phyloP scores from a whole-genome alignment of 2,329 filamentous ascomycete species.

The Colletotrichum agaves region DNA sequence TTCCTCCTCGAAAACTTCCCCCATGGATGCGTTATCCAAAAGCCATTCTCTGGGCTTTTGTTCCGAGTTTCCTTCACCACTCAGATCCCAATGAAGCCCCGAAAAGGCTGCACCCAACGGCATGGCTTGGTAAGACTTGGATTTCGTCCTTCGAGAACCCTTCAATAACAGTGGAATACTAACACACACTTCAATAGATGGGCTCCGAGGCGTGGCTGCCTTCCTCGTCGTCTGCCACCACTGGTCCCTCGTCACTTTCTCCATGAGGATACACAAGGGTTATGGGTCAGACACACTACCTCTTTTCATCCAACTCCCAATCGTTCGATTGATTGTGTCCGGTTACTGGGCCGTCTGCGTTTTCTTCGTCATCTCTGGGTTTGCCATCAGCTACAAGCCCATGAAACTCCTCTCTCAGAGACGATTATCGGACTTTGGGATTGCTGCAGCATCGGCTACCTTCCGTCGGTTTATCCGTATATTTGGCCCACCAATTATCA shows the following conservation, averaged over 20 bases:
- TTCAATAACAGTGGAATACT: too few species aligned
- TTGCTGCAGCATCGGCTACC: conserved; percentile 59
- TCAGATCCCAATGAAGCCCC: background rate
- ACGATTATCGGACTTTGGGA: conserved; percentile 51
- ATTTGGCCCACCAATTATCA: conserved; percentile 61
- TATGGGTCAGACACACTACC: conserved; percentile 49
- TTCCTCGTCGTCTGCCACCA: conserved; percentile 74
- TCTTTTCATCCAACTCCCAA: conserved; percentile 62
- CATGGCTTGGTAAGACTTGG: conserved; percentile 16
- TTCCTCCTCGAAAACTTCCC: conserved; percentile 4
- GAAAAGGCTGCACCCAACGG: conserved; percentile 16
- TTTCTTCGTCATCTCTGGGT: conserved; percentile 72
- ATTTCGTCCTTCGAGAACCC: background rate
- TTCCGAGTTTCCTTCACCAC: conserved; percentile 17
- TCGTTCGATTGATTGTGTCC: conserved; percentile 63
- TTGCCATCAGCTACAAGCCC: conserved; percentile 66
- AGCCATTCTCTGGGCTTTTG: background rate
- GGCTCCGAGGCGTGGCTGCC: conserved; percentile 73
- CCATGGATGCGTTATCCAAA: conserved; percentile 9
- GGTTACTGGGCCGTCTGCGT: conserved; percentile 67
- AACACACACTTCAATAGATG: conserved; percentile 53
- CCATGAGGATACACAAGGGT: conserved; percentile 15
- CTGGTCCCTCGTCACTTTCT: conserved; percentile 40
- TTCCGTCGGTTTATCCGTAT: conserved; percentile 64
- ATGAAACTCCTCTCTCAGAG: conserved; percentile 56